Base-by-base conservation (phyloP, 192 early-diverging fungal species). In the Backusella parvicylindrica region DNA sequence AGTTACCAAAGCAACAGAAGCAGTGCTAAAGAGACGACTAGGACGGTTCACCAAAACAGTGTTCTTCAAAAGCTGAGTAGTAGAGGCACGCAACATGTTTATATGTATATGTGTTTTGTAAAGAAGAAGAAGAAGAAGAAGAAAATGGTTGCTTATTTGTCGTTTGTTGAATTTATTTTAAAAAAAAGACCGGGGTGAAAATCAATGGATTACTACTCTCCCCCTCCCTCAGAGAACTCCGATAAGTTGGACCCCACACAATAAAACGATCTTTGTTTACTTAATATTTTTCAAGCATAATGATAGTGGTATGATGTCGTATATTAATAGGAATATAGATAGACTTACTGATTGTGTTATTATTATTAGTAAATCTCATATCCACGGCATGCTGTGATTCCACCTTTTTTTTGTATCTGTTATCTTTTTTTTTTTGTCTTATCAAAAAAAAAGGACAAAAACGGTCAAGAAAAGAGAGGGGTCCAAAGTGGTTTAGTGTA, bases 51-150 rank as follows among this genome's bases (percentile, higher is more conserved):
- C 26, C 16, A 68, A 43, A 66, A 72, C 64, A 6, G 47, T 65
- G 31, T 71, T 31, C 63, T 74, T 81, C 26, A 81, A 66, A n/a
- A 60, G 4, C 31, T 53, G 28, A 36, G 75, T 56, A 32, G 70
- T 77, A 33, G 76, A 74, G 18, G 79, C 23, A 56, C 79, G 75
- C 75, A 81, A 81, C 79, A 81, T 81, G 38, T 30, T 70, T 66
- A 16, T 33, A 30, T 28, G 15, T 11, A n/a, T 64, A 16, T 28
- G 16, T 0, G 6, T n/a, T 18, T 53, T 9, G 16, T n/a, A 66
- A 35, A 35, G 64, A 33, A 33, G 64, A 65, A 64, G 63, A 64
- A 32, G 30, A 64, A 64, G 30, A 35, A 65, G 16, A 35, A 64
- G 13, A 35, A 35, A 33, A 15, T n/a, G 33, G 3, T 60, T 33